phyloP scores from a whole-genome alignment of 148 eudicot genomes.

The Camellia lanceoleosa region DNA sequence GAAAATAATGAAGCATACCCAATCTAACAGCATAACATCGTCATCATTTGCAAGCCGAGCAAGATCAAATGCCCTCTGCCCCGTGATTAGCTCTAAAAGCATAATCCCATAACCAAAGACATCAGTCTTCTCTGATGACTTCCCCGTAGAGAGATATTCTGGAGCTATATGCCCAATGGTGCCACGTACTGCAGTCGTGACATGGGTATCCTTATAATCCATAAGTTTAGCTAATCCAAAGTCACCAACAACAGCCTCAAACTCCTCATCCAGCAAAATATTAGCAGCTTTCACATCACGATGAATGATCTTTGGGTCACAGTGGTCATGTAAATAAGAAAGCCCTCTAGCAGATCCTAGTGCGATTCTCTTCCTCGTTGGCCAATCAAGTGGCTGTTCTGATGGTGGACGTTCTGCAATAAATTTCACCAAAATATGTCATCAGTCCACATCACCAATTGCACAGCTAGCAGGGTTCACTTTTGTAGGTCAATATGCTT shows the following conservation, averaged over 20 bases:
- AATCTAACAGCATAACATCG: constrained; percentile 43
- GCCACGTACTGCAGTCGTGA: constrained; percentile 42
- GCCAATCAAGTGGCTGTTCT: constrained; percentile 44
- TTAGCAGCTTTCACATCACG: constrained; percentile 52
- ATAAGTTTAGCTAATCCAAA: constrained; percentile 48
- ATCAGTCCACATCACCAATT: not conserved
- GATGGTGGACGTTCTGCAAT: constrained; percentile 33
- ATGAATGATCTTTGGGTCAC: constrained; percentile 45
- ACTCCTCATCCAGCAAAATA: constrained; percentile 44
- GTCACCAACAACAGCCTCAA: constrained; percentile 45
- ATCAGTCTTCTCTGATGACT: constrained; percentile 45
- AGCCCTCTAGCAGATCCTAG: constrained; percentile 44
- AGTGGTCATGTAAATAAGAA: constrained; percentile 45
- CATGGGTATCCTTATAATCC: constrained; percentile 46
- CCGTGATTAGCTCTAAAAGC: constrained; percentile 46
- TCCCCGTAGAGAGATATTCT: constrained; percentile 39
- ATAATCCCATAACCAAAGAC: constrained; percentile 46
- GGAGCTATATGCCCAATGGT: constrained; percentile 48
- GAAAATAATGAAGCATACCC: constrained; percentile 29
- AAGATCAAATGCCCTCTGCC: constrained; percentile 44
- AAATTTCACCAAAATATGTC: not conserved
- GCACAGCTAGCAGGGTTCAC: not conserved
- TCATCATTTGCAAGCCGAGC: constrained; percentile 49
- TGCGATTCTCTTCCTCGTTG: constrained; percentile 36
- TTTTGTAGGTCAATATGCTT: not conserved